Evolutionary conservation across 2,329 filamentous ascomycete genomes (phyloP).

Genomic region (Triangularia setosa): DNA sequence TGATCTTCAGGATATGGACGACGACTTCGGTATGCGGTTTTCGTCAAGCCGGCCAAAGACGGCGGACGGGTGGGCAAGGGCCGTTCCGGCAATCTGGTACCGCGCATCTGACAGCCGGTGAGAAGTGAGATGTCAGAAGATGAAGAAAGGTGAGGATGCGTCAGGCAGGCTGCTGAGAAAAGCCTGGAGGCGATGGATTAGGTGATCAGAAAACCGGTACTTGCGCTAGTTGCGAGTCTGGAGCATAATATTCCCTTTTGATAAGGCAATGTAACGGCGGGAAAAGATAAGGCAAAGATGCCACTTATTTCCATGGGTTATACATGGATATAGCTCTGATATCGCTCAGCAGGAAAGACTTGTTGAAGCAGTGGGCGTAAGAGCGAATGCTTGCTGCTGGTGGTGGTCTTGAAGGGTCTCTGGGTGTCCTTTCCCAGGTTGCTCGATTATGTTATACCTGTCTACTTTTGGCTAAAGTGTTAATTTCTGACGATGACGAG

Average conservation of each 20-base stretch:
- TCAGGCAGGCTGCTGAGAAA: too few relatives aligned
- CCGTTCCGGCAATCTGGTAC: constrained; percentile 19
- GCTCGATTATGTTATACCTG: neutral
- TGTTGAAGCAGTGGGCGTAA: too few relatives aligned
- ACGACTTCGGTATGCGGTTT: neutral
- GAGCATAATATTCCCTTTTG: neutral
- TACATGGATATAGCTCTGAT: too few relatives aligned
- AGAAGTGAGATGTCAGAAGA: constrained; percentile 13
- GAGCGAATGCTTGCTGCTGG: too few relatives aligned
- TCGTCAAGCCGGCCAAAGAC: neutral
- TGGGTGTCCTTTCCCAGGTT: neutral
- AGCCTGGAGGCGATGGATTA: neutral
- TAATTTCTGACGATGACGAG: neutral
- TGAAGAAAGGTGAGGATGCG: neutral
- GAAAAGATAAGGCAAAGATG: neutral
- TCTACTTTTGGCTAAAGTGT: neutral
- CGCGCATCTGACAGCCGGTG: constrained; percentile 4
- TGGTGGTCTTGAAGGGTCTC: too few relatives aligned
- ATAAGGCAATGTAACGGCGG: neutral
- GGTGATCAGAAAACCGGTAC: neutral
- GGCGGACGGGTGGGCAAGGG: constrained; percentile 14
- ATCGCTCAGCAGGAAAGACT: too few relatives aligned
- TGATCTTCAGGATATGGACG: neutral
- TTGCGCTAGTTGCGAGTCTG: neutral
- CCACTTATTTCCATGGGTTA: too few relatives aligned